Base-by-base conservation (phyloP, 2,329 filamentous ascomycete genomes). In the Verticillium klebahnii region DNA sequence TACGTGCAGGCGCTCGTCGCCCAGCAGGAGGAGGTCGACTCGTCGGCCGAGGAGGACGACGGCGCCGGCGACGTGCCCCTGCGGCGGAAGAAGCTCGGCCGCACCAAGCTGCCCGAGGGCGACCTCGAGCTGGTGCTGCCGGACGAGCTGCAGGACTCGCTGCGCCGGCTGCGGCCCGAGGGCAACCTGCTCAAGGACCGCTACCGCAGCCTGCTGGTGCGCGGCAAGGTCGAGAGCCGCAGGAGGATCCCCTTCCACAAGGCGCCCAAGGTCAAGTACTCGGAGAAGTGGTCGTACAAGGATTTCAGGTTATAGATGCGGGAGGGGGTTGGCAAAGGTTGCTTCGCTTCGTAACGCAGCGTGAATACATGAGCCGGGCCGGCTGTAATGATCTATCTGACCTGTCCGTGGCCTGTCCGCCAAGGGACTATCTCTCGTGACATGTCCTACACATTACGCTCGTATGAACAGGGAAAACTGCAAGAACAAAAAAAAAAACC, bases 211-310 rank as follows among this genome's bases (percentile, higher is more conserved):
- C 82, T 98, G 77, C 80, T 98, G 65, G 84, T 98, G 37, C 87
- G 93, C 65, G 95, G 95, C 63, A 96, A 95, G 78, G 78, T 99
- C 64, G 95, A 99, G 81, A 85, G 86, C 58, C 85, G 95, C 69
- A 89, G 89, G 73, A 88, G 89, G 59, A 85, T 94, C 62, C 85
- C 89, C 7, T 94, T 95, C 78, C 85, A 84, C 70, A 96, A 91
- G 83, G 91, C 95, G 81, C 85, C 86, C 66, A 93, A 88, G 82
- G 88, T 81, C 68, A 92, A 91, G 75, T 77, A 88, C 59, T 97
- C 92, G 7, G 95, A 98, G 85, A 99, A 98, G 79, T 99, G 95
- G 95, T 87, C 89, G 55, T 91, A 97, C 81, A 99, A 99, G 83
- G 95, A 99, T 74, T 99, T 97, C 77, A 64, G 57, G 37, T 64